Conservation (phyloP, 345 rosid species). For the Lumnitzera racemosa region DNA sequence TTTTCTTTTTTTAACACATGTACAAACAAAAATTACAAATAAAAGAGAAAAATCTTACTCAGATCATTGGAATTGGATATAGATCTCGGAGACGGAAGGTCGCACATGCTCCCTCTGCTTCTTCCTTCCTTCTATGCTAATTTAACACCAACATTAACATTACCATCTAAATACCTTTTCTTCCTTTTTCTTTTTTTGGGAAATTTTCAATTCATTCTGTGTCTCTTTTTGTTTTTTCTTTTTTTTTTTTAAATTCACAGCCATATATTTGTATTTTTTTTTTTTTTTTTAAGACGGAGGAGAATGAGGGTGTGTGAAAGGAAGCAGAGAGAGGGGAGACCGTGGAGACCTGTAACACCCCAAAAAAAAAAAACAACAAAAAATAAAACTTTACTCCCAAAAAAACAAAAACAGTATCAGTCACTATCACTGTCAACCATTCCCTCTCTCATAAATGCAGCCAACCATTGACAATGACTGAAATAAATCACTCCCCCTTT, state of each 20-base stretch:
- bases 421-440: constrained; percentile 40
- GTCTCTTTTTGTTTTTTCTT: too few species aligned
- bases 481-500: too few species aligned
- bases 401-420: constrained; percentile 30
- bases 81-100: constrained; percentile 26
- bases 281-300: constrained; percentile 1
- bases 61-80: not conserved
- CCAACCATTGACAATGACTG: not conserved
- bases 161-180: too few species aligned
- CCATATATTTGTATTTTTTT: too few species aligned
- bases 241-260: too few species aligned
- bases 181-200: too few species aligned
- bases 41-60: constrained; percentile 3
- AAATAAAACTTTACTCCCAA: constrained; percentile 21
- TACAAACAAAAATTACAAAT: not conserved
- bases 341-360: constrained; percentile 52
- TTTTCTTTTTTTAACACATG: too few species aligned
- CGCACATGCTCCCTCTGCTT: constrained; percentile 41
- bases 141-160: not conserved
- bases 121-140: constrained; percentile 26
- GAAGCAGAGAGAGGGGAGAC: constrained; percentile 17
- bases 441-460: constrained; percentile 17
- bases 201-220: too few species aligned
- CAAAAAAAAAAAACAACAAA: constrained; percentile 43
- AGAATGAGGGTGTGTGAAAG: not conserved